Conservation (phyloP, 2,329 filamentous ascomycete species). For the Beauveria varroae region DNA sequence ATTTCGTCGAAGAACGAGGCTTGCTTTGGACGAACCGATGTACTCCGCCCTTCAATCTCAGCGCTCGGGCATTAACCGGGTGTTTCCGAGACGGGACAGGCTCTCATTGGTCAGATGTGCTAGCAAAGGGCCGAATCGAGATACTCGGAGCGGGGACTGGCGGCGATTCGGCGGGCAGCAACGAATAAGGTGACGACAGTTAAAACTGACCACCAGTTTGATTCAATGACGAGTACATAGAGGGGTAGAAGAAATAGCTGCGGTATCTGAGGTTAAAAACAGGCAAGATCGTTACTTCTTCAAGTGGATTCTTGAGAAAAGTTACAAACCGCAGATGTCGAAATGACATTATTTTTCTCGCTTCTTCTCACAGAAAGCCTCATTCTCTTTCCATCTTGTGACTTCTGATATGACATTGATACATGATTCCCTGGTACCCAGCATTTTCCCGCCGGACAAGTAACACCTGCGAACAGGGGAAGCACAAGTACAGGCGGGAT, state of each 20-base stretch:
- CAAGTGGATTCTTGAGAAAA: too few species aligned
- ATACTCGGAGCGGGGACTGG: background rate
- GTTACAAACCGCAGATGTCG: too few species aligned
- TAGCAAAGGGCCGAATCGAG: background rate
- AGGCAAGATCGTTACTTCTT: too few species aligned
- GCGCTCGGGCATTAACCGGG: background rate
- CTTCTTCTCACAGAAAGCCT: too few species aligned
- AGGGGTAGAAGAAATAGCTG: background rate
- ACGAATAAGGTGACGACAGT: background rate
- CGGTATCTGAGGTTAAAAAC: too few species aligned
- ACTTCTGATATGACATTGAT: too few species aligned
- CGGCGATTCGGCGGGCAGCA: background rate
- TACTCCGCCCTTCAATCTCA: background rate
- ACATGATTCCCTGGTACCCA: too few species aligned
- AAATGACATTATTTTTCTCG: too few species aligned
- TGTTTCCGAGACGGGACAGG: background rate
- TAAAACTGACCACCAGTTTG: background rate
- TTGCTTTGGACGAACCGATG: background rate
- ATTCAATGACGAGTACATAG: background rate
- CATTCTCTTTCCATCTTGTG: too few species aligned
- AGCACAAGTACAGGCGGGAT: too few species aligned
- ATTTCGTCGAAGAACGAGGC: background rate
- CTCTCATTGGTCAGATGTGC: background rate
- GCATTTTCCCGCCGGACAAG: too few species aligned
- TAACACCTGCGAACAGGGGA: too few species aligned